A percentile compares a stretch with the other conserved stretches of the same genome.
Conservation (phyloP, 768 basidiomycete species). For the Mycena rebaudengoi region DNA sequence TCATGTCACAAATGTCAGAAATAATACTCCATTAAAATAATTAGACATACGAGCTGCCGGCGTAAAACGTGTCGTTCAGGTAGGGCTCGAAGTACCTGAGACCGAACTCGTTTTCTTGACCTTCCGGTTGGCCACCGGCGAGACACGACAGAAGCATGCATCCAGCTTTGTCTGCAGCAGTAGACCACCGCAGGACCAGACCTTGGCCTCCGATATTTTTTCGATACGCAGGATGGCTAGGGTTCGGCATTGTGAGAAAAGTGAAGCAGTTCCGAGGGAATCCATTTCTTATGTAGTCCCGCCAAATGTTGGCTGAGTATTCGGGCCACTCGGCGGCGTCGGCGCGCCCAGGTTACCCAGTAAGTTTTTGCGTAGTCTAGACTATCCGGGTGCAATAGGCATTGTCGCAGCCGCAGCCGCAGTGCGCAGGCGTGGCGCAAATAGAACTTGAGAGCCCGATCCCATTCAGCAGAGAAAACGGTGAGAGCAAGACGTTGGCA, state of each 20-base stretch:
- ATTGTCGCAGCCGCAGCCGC: too few relatives aligned
- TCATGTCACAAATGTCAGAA: background rate
- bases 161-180: background rate
- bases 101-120: background rate
- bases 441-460: too few relatives aligned
- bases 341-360: too few relatives aligned
- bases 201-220: background rate
- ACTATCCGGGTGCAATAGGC: too few relatives aligned
- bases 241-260: too few relatives aligned
- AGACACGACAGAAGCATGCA: background rate
- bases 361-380: too few relatives aligned
- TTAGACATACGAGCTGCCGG: background rate
- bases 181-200: background rate
- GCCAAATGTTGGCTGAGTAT: too few relatives aligned
- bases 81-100: background rate
- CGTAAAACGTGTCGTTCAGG: background rate
- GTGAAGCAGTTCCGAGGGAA: background rate
- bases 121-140: background rate
- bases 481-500: too few relatives aligned
- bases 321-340: too few relatives aligned
- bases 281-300: too few relatives aligned
- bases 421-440: too few relatives aligned
- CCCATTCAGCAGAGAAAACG: too few relatives aligned
- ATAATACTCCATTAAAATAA: background rate
- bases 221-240: background rate